Evolutionary conservation across 352 stramenopile species (phyloP), one percentile per base, ranked within the genome.

Genomic region (Phytophthora hibernalis): DNA sequence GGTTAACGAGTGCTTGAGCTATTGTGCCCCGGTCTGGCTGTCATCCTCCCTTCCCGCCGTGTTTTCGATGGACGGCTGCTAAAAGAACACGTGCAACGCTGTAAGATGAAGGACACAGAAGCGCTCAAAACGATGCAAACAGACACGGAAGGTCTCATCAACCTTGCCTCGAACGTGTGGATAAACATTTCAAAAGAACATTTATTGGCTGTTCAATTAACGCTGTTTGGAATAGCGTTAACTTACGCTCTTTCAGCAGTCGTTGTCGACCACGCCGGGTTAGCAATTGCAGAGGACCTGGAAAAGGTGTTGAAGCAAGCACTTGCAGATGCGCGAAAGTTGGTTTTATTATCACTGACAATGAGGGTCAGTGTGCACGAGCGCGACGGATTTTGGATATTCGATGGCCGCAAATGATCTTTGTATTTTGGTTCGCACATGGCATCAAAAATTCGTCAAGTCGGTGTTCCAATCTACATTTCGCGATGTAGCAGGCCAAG

Each of bases 181-280:
- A 37, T 33, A 30, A 54, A 44, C 43, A 54, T 54, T 44, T 28
- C 30, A 8, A 31, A 54, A 10, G 30, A 37, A 9, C 31, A 54
- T 30, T 30, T 54, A 15, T 12, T 54, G 3, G 48, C n/a, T 7
- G 33, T 37, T 20, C 28, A 44, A 18, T 30, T 54, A 16, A 20
- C 20, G 2, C 30, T 54, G 2, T 54, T 43, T 13, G 48, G 48
- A 13, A 11, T 37, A 37, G 4, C 12, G 12, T 37, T 37, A 9
- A 37, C 31, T 3, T 37, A 37, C 31, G 31, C 31, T 3, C 31
- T 37, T 37, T 9, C 31, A 15, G 31, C 31, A 13, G 31, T 9
- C 1, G 31, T 3, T 11, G 31, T 13, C 12, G 4, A 9, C 7
- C 31, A 37, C 3, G 31, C 5, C 31, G 31, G 31, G 4, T 37